Conservation (phyloP, 768 basidiomycete species). For the Russula virescens region DNA sequence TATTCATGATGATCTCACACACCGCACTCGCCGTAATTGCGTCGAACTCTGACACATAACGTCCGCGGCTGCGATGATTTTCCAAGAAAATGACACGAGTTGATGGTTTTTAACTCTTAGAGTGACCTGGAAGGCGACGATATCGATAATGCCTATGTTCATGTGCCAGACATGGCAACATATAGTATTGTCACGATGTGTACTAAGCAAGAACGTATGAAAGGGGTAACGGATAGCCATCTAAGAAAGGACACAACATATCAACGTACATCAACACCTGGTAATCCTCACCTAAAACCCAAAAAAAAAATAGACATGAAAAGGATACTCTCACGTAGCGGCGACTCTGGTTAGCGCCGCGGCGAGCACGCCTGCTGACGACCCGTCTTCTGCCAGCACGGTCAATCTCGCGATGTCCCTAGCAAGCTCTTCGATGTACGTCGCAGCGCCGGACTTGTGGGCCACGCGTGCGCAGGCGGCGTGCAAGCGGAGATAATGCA, state of each 20-base stretch:
- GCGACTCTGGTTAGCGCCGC: slow-evolving; percentile 11
- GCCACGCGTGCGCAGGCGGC: slow-evolving; percentile 39
- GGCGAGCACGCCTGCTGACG: slow-evolving; percentile 16
- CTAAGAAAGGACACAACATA: background rate
- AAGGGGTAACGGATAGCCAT: background rate
- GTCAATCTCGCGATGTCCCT: slow-evolving; percentile 24
- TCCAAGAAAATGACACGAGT: no score
- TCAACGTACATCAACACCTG: background rate
- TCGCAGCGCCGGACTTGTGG: slow-evolving; percentile 37
- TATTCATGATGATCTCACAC: background rate
- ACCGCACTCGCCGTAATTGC: background rate
- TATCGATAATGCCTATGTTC: no score
- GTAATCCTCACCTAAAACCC: background rate
- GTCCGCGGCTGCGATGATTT: no score
- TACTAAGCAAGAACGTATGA: no score
- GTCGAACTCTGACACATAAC: background rate
- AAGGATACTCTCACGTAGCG: background rate
- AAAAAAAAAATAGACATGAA: background rate
- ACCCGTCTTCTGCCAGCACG: slow-evolving; percentile 19
- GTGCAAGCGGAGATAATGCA: slow-evolving; percentile 34
- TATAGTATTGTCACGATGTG: no score
- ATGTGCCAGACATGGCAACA: no score
- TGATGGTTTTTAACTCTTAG: no score
- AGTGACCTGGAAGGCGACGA: no score
- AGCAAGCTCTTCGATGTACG: slow-evolving; percentile 31